Conservation (phyloP, 1,284 basidiomycete genomes). For the Ceratobasidium sp. region DNA sequence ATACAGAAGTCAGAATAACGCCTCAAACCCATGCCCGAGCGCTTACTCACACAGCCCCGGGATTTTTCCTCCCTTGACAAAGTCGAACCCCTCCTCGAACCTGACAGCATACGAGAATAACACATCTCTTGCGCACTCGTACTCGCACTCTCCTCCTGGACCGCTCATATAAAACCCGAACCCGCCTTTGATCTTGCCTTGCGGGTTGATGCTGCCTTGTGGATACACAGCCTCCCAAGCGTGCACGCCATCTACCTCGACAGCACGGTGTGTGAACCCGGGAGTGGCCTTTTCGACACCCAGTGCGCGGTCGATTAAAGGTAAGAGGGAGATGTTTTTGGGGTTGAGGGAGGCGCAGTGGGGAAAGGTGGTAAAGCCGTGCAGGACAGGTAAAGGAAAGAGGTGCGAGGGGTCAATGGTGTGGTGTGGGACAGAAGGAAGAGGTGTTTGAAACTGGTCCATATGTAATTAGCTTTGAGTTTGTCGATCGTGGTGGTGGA, state of each 20-base stretch:
- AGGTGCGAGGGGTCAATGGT: constrained; percentile 44
- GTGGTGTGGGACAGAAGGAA: constrained; percentile 5
- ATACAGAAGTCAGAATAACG: background rate
- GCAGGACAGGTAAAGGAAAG: constrained; percentile 48
- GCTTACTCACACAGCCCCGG: constrained; percentile 67
- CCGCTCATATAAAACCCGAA: constrained; percentile 71
- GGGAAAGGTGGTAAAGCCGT: constrained; percentile 49
- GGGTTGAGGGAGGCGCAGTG: constrained; percentile 33
- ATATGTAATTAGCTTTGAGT: constrained; percentile 35
- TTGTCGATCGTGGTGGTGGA: constrained; percentile 34
- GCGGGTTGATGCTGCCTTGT: constrained; percentile 69
- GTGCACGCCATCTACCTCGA: constrained; percentile 56
- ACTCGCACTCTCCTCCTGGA: constrained; percentile 57
- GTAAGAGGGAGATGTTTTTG: constrained; percentile 43
- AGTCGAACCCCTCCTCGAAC: constrained; percentile 67
- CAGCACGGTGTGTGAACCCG: constrained; percentile 58
- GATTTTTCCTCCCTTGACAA: constrained; percentile 71
- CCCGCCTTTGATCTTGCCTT: constrained; percentile 60
- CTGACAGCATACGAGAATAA: constrained; percentile 68
- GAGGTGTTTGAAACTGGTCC: constrained; percentile 7
- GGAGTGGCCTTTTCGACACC: constrained; percentile 62
- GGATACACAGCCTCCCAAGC: constrained; percentile 72
- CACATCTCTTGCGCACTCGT: constrained; percentile 59
- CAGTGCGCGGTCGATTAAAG: constrained; percentile 58
- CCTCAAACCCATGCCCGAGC: background rate